A percentile compares a stretch with the other conserved stretches of the same genome.
phyloP scores from a whole-genome alignment of 2,329 filamentous ascomycete species.

The Ophidiomyces ophidiicola region DNA sequence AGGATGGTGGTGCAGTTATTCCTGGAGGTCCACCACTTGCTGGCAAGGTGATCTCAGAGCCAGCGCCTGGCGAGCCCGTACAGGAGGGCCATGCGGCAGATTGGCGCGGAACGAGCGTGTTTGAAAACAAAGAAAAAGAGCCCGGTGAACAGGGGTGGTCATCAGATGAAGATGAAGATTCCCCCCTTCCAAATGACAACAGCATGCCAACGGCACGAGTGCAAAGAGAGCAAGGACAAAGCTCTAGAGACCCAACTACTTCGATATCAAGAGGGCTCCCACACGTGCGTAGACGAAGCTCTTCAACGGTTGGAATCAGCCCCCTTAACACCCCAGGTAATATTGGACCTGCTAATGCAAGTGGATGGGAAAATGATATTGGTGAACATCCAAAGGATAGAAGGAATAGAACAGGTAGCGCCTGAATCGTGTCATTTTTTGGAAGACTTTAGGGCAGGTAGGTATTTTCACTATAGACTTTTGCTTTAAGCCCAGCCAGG shows the following conservation, averaged over 20 bases:
- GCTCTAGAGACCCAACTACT: background rate
- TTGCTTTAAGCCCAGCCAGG: no score
- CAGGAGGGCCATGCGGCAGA: constrained; percentile 58
- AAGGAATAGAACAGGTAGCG: no score
- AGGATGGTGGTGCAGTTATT: constrained; percentile 12
- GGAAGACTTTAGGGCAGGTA: no score
- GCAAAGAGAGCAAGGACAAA: background rate
- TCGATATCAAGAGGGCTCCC: no score
- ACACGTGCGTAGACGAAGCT: constrained; percentile 1
- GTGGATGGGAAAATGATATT: no score
- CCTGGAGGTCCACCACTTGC: constrained; percentile 14
- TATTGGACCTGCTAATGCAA: background rate
- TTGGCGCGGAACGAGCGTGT: constrained; percentile 53
- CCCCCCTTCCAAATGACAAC: background rate
- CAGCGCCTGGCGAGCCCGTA: constrained; percentile 54
- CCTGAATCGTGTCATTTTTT: no score
- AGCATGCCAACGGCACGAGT: background rate
- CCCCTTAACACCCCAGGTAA: constrained; percentile 3
- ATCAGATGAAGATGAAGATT: constrained; percentile 4
- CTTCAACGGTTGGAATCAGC: constrained; percentile 3
- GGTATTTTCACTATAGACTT: no score
- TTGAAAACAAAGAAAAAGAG: constrained; percentile 19
- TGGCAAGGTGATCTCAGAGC: constrained; percentile 48
- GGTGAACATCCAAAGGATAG: no score
- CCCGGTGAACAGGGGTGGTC: constrained; percentile 4